These are phyloP conservation scores for Xylariaceae sp. DNA, from an alignment of 2,329 filamentous ascomycete genomes.

Conservation along the genomic window DNA sequence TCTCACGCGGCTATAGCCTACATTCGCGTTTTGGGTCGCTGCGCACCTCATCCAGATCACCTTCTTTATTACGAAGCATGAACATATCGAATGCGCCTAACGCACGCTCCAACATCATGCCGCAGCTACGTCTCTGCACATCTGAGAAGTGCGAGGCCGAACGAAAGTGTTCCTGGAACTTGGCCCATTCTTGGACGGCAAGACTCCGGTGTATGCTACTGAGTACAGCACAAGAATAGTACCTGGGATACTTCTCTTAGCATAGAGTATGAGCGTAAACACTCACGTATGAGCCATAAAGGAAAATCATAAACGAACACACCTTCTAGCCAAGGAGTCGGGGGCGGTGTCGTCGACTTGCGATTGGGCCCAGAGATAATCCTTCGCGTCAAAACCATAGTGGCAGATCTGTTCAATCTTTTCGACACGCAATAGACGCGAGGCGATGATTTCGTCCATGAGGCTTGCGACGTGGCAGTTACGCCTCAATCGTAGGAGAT, in stretches of 20 bases:
- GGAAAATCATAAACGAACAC: slow-evolving; percentile 1
- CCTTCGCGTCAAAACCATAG: slow-evolving; percentile 82
- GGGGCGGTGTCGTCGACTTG: slow-evolving; percentile 52
- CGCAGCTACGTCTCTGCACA: slow-evolving; percentile 39
- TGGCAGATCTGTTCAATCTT: slow-evolving; percentile 66
- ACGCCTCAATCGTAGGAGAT: slow-evolving; percentile 47
- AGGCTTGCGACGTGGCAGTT: slow-evolving; percentile 48
- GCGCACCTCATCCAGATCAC: slow-evolving; percentile 66
- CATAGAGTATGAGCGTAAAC: neutral
- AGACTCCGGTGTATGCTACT: slow-evolving; percentile 74
- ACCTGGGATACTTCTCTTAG: slow-evolving; percentile 37
- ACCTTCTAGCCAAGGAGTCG: slow-evolving; percentile 64
- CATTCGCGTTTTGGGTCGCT: too few species aligned
- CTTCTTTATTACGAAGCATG: slow-evolving; percentile 63
- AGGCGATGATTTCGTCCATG: slow-evolving; percentile 64
- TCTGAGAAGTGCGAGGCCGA: slow-evolving; percentile 20
- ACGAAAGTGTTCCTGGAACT: slow-evolving; percentile 38
- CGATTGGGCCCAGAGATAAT: slow-evolving; percentile 66
- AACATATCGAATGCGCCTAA: slow-evolving; percentile 88
- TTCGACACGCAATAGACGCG: slow-evolving; percentile 62
- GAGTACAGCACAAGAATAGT: slow-evolving; percentile 68
- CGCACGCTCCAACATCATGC: slow-evolving; percentile 61
- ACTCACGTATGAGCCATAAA: neutral
- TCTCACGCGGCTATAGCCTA: neutral
- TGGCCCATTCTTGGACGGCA: slow-evolving; percentile 72